Conservation (phyloP, 352 stramenopile species). For the Phytophthora pisi region DNA sequence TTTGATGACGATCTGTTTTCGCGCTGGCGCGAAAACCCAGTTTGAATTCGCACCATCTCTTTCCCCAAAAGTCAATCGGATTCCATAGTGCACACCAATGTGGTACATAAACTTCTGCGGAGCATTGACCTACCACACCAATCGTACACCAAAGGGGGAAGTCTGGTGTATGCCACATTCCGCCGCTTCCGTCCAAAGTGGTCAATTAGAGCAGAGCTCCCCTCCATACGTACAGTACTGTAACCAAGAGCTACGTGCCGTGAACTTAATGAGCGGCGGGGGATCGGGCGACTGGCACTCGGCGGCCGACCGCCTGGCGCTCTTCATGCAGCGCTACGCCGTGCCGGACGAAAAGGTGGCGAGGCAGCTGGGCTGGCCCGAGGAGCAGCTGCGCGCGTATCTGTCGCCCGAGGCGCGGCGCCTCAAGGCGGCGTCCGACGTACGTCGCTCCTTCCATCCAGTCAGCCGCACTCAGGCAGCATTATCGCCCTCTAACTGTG, state of each 20-base stretch:
- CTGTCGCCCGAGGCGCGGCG: conserved; percentile 54
- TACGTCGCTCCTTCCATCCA: conserved; percentile 15
- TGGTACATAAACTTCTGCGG: background rate
- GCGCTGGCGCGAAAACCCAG: conserved; percentile 5
- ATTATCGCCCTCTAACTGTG: conserved; percentile 4
- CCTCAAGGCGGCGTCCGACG: conserved; percentile 39
- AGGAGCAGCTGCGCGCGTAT: conserved; percentile 59
- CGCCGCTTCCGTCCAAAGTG: conserved; percentile 26
- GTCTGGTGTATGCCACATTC: conserved; percentile 29
- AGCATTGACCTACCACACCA: conserved; percentile 19
- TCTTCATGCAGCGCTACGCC: conserved; percentile 66
- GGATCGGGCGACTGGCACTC: conserved; percentile 40
- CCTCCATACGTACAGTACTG: conserved; percentile 17
- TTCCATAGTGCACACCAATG: conserved; percentile 1
- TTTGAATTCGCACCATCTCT: conserved; percentile 3
- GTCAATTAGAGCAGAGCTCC: conserved; percentile 15
- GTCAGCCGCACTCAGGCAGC: background rate
- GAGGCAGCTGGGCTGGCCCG: conserved; percentile 56
- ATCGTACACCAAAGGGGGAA: conserved; percentile 5
- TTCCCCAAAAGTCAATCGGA: conserved; percentile 12
- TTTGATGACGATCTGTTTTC: background rate
- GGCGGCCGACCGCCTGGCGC: conserved; percentile 57
- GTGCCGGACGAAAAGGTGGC: conserved; percentile 52
- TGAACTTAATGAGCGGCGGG: conserved; percentile 33
- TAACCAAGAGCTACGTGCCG: background rate